Base-by-base conservation (phyloP, 2,329 filamentous ascomycete genomes). In the Stagonosporopsis rhizophila region DNA sequence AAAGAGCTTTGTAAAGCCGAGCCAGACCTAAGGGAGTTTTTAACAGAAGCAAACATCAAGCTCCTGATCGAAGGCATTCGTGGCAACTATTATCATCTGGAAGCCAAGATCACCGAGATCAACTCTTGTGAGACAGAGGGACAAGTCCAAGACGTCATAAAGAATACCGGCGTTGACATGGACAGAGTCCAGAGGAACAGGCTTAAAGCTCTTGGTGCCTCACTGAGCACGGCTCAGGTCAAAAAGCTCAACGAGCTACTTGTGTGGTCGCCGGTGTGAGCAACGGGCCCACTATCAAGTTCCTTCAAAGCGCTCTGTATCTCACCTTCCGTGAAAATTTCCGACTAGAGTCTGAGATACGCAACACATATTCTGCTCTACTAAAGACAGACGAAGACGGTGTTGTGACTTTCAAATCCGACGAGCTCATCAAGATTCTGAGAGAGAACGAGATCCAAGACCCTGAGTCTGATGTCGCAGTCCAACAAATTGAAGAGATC, bases 261-360 rank as follows among this genome's bases (percentile, higher is more conserved):
- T 19, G 34, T 63, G 4, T 65, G 62, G 32, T 65, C 8, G 49
- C 56, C 28, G 58, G 58, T 11, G 28, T 30, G 28, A 30, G 28
- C 28, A 30, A 30, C 9, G 28, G 28, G 12, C 7, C 28, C n/a
- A 39, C 38, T n/a, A 22, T 41, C 9, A 47, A 52, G 35, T 44
- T 64, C 2, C 60, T 62, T 15, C 45, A 64, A 23, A 62, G 60
- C 17, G 55, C 54, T 8, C 50, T 64, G 2, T 64, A 59, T 27
- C 40, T 48, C 2, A 40, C 38, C 3, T 46, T 56, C 5, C 12
- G 22, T 12, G 56, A 62, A 20, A 62, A 54, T 0, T 59, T 55
- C 11, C 40, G 55, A 3, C 38, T 59, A 22, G 41, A 52, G 6
- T 49, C 56, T 28, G 28, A 30, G 12, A 52, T 61, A 3, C 2